Evolutionary conservation across 2,329 filamentous ascomycete species (phyloP), one percentile per base, ranked within the genome.

Genomic region (Thermothelomyces thermophilus): DNA sequence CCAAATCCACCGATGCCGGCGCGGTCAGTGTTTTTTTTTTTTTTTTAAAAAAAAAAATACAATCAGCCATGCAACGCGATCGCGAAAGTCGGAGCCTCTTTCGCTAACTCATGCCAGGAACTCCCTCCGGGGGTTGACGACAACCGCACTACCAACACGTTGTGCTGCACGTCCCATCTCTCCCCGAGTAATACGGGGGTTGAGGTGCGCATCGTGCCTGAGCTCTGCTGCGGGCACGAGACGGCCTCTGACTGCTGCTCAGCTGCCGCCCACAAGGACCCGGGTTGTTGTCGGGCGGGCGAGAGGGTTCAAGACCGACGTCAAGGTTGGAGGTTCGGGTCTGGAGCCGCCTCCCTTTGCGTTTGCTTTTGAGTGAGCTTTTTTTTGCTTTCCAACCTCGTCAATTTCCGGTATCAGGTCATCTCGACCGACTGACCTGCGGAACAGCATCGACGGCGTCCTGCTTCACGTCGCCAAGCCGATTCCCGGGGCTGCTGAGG

Each of bases 401-500:
- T 26, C 16, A 13, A 26, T 5, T 11, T 13, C 16, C 19, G n/a
- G n/a, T n/a, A n/a, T n/a, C n/a, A n/a, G n/a, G n/a, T n/a, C n/a
- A n/a, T n/a, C 11, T 26, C 34, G 20, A 10, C 14, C 7, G 11
- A 10, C 14, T 34, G 17, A 20, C 39, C 26, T 3, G 14, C 14
- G 8, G 10, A 3, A 9, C 31, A 60, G 57, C 59, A 95, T 98
- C 64, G 93, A 98, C 67, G 93, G 93, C 49, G 93, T 98, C n/a
- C 80, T 98, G 17, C 77, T 97, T 28, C 88, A 90, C 62, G 86
- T 86, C 53, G 81, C 86, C 3, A 80, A 83, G 55, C 83, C 87
- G 3, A 83, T 97, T 41, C 85, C 88, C 1, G 85, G 87, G 28
- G 91, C 93, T 1, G 73, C 80, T 1, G 76, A 87, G 62, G 79